Base-by-base conservation (phyloP, 345 rosid genomes). In the Gossypium mustelinum region DNA sequence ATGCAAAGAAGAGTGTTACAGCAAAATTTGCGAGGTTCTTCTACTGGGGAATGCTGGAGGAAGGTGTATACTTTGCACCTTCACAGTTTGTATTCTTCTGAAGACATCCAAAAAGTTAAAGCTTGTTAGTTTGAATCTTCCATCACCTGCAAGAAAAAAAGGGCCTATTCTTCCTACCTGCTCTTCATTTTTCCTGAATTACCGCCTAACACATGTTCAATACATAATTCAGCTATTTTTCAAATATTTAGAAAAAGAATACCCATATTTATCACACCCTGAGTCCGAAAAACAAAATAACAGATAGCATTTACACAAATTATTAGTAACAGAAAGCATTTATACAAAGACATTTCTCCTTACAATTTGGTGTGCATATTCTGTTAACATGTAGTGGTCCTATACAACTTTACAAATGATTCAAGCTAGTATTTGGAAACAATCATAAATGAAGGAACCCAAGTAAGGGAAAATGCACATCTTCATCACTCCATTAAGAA, bases 21-120 rank as follows among this genome's bases (percentile, higher is more conserved):
- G 87, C 86, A 48, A 95, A 95, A 81, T 95, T 95, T 70, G 99
- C 84, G n/a, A 86, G 77, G 82, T 89, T 95, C 65, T 86, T 95
- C 65, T 86, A 73, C 70, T 75, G 85, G 56, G 98, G 96, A 72
- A 93, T 95, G 98, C 84, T 93, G 80, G 83, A 85, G 82, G 97
- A 95, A 86, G 99, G 98, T 48, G 93, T 91, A n/a, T 93, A 92
- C 82, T 86, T 95, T 17, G 99, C 97, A 58, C 97, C 99, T 18
- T 95, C 99, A 64, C 97, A 92, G 76, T 96, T 87, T n/a, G 97
- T 98, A 92, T 85, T 75, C 92, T 50, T 50, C 79, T 2, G 90
- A 88, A 78, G 99, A 91, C 76, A 88, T 94, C 64, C 84, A 88
- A 80, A 75, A 82, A 56, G 25, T 25, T 8, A 48, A 17, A 13